A percentile compares a stretch with the other conserved stretches of the same genome.
Conservation (phyloP, 148 eudicot genomes). For the Beta vulgaris region DNA sequence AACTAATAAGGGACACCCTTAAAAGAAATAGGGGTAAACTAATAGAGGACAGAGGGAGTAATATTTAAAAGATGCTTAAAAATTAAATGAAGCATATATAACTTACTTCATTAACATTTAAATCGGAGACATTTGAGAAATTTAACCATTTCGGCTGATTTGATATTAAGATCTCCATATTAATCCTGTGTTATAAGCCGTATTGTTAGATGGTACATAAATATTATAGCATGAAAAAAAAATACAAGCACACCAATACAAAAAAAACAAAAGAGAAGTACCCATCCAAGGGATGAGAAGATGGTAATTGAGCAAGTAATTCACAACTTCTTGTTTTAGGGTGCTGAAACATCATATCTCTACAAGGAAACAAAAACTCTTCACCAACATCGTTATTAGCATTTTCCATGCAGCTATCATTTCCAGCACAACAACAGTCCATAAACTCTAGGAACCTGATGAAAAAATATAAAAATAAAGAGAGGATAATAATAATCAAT, state of each 20-base stretch:
- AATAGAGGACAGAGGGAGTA: too few species aligned
- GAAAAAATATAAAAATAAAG: background rate
- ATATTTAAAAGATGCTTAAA: too few species aligned
- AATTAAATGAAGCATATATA: background rate
- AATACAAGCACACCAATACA: background rate
- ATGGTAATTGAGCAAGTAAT: slow-evolving; percentile 63
- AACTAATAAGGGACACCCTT: too few species aligned
- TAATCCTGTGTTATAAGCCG: slow-evolving; percentile 43
- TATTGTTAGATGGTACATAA: background rate
- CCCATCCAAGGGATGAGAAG: slow-evolving; percentile 77
- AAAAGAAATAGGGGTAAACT: too few species aligned
- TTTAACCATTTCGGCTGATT: slow-evolving; percentile 84
- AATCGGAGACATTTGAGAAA: slow-evolving; percentile 49
- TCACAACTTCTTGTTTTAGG: slow-evolving; percentile 59
- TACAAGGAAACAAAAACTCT: slow-evolving; percentile 51
- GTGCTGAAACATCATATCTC: slow-evolving; percentile 61
- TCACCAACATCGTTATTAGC: slow-evolving; percentile 30
- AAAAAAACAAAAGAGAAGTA: slow-evolving; percentile 12
- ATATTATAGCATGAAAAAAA: background rate
- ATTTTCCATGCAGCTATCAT: slow-evolving; percentile 29
- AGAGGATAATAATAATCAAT: too few species aligned
- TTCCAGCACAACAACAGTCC: slow-evolving; percentile 78
- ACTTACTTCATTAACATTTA: slow-evolving; percentile 42
- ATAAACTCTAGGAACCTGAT: slow-evolving; percentile 70
- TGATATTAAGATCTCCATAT: slow-evolving; percentile 56